Conservation (phyloP, 2,329 filamentous ascomycete species). For the Sarocladium oryzae region DNA sequence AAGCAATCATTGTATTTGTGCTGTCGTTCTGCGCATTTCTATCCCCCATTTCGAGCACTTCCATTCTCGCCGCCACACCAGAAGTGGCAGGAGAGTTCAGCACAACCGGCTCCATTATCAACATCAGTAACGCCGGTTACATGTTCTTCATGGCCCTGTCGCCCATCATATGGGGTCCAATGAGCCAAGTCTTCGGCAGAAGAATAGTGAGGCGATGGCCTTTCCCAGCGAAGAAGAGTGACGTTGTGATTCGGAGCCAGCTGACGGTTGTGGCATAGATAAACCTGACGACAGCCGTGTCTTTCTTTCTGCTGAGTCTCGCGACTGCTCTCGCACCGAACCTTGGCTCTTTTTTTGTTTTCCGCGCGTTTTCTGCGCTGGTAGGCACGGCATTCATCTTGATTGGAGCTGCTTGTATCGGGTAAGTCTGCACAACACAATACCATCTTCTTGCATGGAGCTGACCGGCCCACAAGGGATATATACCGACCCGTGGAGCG, state of each 20-base stretch:
- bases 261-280: slow-evolving; percentile 14
- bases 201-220: slow-evolving; percentile 38
- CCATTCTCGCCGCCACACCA: slow-evolving; percentile 65
- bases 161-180: slow-evolving; percentile 65
- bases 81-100: slow-evolving; percentile 62
- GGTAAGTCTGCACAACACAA: slow-evolving; percentile 31
- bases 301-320: slow-evolving; percentile 64
- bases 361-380: slow-evolving; percentile 67
- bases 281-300: slow-evolving; percentile 47
- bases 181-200: slow-evolving; percentile 59
- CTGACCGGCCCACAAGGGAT: slow-evolving; percentile 34
- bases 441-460: slow-evolving; percentile 11
- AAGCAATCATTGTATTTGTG: slow-evolving; percentile 60
- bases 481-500: slow-evolving; percentile 61
- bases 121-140: slow-evolving; percentile 69
- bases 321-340: slow-evolving; percentile 68
- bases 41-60: slow-evolving; percentile 68
- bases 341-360: slow-evolving; percentile 64
- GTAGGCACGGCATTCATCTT: slow-evolving; percentile 70
- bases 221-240: neutral
- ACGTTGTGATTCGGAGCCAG: too few relatives aligned
- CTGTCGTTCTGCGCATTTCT: slow-evolving; percentile 71
- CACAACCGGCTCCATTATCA: slow-evolving; percentile 64
- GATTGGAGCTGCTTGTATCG: slow-evolving; percentile 63
- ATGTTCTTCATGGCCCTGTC: slow-evolving; percentile 67